Base-by-base conservation (phyloP, 2,329 filamentous ascomycete genomes). In the Cadophora gregata region DNA sequence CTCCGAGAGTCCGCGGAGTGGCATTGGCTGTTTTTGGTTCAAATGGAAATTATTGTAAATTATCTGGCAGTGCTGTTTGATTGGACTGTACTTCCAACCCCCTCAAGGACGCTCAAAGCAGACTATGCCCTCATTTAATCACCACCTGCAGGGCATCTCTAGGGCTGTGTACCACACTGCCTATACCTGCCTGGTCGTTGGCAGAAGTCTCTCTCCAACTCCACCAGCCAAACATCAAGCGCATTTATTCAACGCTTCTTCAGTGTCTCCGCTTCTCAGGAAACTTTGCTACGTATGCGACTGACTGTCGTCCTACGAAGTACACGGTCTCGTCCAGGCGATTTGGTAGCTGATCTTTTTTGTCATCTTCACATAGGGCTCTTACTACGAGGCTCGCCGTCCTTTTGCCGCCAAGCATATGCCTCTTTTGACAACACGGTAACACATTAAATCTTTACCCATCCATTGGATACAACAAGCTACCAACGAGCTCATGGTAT, bases 51-150 rank as follows among this genome's bases (percentile, higher is more conserved):
- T 36, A 42, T 10, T 58, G 55, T 58, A n/a, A n/a, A n/a, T n/a
- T n/a, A 21, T 14, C 55, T 25, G 31, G 31, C 33, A 24, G 33
- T 58, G 55, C 21, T 25, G 12, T 42, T 42, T 58, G 55, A 58
- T 58, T 58, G 31, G 55, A 16, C 21, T 21, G 24, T 9, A 25
- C 14, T 16, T 21, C 16, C 21, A 58, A 38, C 19, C 31, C 31
- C 55, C 55, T 58, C 33, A 31, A 36, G 27, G 16, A 38, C 33
- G 12, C 55, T 58, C 21, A 38, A 27, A 42, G 33, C 21, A n/a
- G 31, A 42, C 51, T 24, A n/a, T 31, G 50, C 42, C 31, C 55
- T 33, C 55, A 31, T 42, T 58, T 16, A 33, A 56, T 56, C 53
- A 10, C 31, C 33, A 24, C 55, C 12, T n/a, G 27, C 33, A 58